phyloP scores from a whole-genome alignment of 306 rosid species.

The Quercus engelmannii region DNA sequence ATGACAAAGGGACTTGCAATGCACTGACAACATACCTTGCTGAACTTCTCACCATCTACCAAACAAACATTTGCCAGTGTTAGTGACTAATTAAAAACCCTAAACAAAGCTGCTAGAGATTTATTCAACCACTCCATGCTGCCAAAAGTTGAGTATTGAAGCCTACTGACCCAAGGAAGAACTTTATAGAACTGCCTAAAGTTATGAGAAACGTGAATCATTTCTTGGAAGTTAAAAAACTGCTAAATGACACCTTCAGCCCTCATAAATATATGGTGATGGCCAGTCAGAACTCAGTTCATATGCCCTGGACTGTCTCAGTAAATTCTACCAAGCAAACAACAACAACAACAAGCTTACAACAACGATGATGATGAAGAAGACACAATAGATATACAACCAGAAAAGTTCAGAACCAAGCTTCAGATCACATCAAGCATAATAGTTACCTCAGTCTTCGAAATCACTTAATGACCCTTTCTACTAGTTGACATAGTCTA shows the following conservation, averaged over 20 bases:
- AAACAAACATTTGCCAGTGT: not conserved
- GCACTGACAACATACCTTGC: not conserved
- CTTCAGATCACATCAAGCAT: not conserved
- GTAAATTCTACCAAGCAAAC: not conserved
- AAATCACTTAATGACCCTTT: not conserved
- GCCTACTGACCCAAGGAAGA: not conserved
- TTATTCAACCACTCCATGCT: not conserved
- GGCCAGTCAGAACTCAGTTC: not conserved
- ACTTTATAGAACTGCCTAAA: too few species aligned
- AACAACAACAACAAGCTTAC: not conserved
- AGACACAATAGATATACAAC: not conserved
- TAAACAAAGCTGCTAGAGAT: not conserved
- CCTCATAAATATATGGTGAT: not conserved
- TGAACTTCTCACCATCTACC: not conserved
- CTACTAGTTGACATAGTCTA: not conserved
- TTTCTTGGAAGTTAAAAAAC: not conserved
- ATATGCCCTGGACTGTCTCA: not conserved
- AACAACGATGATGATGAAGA: too few species aligned
- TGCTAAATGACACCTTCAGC: not conserved
- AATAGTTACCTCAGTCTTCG: not conserved
- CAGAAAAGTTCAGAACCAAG: not conserved
- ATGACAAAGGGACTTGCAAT: not conserved
- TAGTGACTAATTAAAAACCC: not conserved
- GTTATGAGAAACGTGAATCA: not conserved
- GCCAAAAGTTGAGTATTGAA: not conserved